phyloP scores from a whole-genome alignment of 495 filamentous ascomycete species.

The Xylaria longipes region DNA sequence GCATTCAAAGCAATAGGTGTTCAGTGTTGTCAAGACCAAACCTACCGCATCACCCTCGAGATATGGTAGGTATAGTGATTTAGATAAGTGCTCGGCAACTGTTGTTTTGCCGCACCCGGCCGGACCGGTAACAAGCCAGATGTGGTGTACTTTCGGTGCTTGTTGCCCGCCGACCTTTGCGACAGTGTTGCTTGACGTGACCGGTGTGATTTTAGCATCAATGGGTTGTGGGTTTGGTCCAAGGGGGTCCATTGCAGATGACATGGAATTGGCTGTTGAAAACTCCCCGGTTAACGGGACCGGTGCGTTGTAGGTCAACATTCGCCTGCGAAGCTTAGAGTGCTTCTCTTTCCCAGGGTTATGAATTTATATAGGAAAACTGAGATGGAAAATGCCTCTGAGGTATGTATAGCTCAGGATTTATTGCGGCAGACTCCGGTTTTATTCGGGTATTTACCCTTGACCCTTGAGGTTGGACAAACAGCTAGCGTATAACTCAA shows the following conservation, averaged over 20 bases:
- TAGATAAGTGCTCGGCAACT: conserved; percentile 78
- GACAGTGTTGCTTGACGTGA: conserved; percentile 39
- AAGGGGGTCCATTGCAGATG: conserved; percentile 42
- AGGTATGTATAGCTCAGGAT: not conserved
- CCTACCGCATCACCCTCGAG: conserved; percentile 96
- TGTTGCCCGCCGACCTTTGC: conserved; percentile 33
- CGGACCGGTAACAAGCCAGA: conserved; percentile 97
- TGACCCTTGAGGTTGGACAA: not conserved
- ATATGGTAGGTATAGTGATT: conserved; percentile 75
- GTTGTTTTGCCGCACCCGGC: conserved; percentile 97
- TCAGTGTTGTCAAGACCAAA: conserved; percentile 28
- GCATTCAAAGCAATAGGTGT: not conserved
- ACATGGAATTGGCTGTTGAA: conserved; percentile 40
- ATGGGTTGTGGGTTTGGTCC: conserved; percentile 43
- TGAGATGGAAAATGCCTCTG: not conserved
- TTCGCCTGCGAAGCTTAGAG: conserved; percentile 28
- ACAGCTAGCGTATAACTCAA: not conserved
- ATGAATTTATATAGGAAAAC: conserved; percentile 10
- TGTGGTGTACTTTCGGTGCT: conserved; percentile 67
- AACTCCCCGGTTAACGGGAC: conserved; percentile 47
- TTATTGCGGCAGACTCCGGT: conserved; percentile 5
- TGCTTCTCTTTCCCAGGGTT: not conserved
- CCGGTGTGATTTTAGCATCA: conserved; percentile 37
- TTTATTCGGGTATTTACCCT: conserved; percentile 5
- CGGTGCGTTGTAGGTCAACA: conserved; percentile 53